phyloP scores from a whole-genome alignment of 371 early-diverging fungal species.

The Syncephalastrum sp. region DNA sequence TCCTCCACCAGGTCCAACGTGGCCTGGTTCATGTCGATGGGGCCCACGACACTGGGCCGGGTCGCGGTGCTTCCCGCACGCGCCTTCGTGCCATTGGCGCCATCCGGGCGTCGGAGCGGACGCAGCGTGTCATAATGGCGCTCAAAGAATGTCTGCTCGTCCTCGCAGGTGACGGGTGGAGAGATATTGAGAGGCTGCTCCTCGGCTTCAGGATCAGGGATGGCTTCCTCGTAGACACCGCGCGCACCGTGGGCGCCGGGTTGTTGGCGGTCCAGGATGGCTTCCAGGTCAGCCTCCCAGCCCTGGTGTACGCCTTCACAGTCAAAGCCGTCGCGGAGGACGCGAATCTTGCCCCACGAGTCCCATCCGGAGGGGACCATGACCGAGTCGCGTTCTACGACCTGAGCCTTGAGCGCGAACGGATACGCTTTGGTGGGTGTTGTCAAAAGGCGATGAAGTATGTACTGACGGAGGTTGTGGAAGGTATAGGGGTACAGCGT shows the following conservation, averaged over 20 bases:
- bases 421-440: slow-evolving; percentile 45
- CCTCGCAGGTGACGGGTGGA: slow-evolving; percentile 68
- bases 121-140: slow-evolving; percentile 72
- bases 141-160: slow-evolving; percentile 81
- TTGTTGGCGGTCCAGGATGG: slow-evolving; percentile 35
- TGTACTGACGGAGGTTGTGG: slow-evolving; percentile 75
- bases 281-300: slow-evolving; percentile 59
- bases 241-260: slow-evolving; percentile 39
- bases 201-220: slow-evolving; percentile 38
- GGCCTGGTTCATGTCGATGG: slow-evolving; percentile 26
- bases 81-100: slow-evolving; percentile 12
- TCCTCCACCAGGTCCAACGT: slow-evolving; percentile 26
- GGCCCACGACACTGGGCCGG: slow-evolving; percentile 39
- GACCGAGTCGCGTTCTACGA: slow-evolving; percentile 86
- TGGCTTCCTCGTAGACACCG: slow-evolving; percentile 44
- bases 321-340: slow-evolving; percentile 80
- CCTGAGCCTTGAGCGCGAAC: slow-evolving; percentile 73
- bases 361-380: slow-evolving; percentile 96
- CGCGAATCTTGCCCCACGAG: slow-evolving; percentile 83
- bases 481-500: slow-evolving; percentile 78
- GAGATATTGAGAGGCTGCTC: slow-evolving; percentile 43
- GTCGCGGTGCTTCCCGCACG: slow-evolving; percentile 7
- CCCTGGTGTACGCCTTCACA: slow-evolving; percentile 61
- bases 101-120: slow-evolving; percentile 24
- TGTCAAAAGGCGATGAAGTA: slow-evolving; percentile 74